Conservation (phyloP, 164 flowering plant species). For the Cinnamomum micranthum region DNA sequence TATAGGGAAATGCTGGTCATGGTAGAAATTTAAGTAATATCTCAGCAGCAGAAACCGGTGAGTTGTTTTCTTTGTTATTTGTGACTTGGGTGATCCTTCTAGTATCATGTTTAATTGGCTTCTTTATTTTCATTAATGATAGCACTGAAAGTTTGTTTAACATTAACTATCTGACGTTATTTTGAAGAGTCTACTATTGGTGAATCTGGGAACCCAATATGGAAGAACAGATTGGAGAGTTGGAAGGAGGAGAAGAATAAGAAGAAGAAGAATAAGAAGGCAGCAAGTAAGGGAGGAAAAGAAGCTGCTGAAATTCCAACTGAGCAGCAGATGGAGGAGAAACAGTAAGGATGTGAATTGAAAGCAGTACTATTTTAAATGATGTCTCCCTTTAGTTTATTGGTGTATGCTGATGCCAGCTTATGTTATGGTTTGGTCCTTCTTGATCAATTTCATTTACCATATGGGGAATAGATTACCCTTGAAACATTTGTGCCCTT, state of each 20-base stretch:
- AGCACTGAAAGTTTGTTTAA: neutral
- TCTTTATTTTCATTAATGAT: neutral
- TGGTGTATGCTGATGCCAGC: neutral
- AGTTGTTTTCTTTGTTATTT: slow-evolving; percentile 12
- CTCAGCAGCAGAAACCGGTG: slow-evolving; percentile 84
- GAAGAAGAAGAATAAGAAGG: slow-evolving; percentile 42
- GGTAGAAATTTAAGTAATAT: slow-evolving; percentile 73
- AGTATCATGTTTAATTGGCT: neutral
- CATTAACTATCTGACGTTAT: slow-evolving; percentile 3
- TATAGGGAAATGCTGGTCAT: slow-evolving; percentile 64
- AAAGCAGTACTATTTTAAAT: neutral
- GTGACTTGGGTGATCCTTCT: neutral
- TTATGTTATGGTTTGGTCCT: neutral
- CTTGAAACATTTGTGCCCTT: neutral
- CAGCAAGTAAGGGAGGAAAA: slow-evolving; percentile 32
- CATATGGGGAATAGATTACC: neutral
- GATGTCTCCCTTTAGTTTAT: neutral
- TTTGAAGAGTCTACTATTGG: slow-evolving; percentile 52
- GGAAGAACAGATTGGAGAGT: slow-evolving; percentile 95
- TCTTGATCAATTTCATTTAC: neutral
- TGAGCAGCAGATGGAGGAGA: slow-evolving; percentile 82
- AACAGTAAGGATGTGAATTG: slow-evolving; percentile 35
- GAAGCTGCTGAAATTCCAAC: slow-evolving; percentile 57
- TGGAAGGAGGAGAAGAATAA: slow-evolving; percentile 87
- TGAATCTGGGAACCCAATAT: slow-evolving; percentile 83